Evolutionary conservation across 164 flowering plant species (phyloP).

Genomic region (Kingdonia uniflora): DNA sequence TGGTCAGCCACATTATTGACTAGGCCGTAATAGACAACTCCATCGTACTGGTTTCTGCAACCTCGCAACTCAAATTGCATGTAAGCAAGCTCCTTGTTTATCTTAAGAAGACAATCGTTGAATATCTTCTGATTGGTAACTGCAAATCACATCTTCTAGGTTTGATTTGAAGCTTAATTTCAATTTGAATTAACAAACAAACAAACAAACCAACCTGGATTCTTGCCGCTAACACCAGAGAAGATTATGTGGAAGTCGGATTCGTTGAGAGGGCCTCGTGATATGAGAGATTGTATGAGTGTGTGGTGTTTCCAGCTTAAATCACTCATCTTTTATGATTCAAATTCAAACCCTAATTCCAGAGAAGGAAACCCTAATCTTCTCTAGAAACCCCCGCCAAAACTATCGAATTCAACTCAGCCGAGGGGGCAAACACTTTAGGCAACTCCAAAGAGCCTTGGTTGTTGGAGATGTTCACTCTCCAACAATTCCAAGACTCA

Average conservation of each 20-base stretch:
- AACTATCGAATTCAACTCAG: too few relatives aligned
- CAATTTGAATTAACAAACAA: background rate
- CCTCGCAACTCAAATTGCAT: conserved; percentile 82
- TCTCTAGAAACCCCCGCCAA: too few relatives aligned
- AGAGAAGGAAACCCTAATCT: too few relatives aligned
- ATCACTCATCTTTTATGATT: conserved; percentile 31
- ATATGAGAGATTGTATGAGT: conserved; percentile 67
- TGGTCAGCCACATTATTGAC: conserved; percentile 90
- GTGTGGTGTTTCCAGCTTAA: conserved; percentile 67
- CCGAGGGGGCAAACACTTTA: too few relatives aligned
- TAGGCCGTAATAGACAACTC: conserved; percentile 67
- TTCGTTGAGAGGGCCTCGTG: conserved; percentile 75
- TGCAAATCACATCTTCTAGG: conserved; percentile 12
- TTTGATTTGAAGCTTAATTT: background rate
- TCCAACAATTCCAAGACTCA: too few relatives aligned
- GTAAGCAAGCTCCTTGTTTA: conserved; percentile 69
- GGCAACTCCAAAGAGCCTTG: too few relatives aligned
- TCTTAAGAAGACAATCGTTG: conserved; percentile 50
- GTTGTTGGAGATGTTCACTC: too few relatives aligned
- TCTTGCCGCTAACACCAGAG: conserved; percentile 42
- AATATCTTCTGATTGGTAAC: conserved; percentile 35
- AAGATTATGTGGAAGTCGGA: conserved; percentile 53
- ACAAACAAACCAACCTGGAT: conserved; percentile 30
- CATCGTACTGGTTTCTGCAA: conserved; percentile 78
- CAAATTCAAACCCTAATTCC: too few relatives aligned